phyloP scores from a whole-genome alignment of 2,329 filamentous ascomycete genomes.

The Phyllosticta ampelicida region DNA sequence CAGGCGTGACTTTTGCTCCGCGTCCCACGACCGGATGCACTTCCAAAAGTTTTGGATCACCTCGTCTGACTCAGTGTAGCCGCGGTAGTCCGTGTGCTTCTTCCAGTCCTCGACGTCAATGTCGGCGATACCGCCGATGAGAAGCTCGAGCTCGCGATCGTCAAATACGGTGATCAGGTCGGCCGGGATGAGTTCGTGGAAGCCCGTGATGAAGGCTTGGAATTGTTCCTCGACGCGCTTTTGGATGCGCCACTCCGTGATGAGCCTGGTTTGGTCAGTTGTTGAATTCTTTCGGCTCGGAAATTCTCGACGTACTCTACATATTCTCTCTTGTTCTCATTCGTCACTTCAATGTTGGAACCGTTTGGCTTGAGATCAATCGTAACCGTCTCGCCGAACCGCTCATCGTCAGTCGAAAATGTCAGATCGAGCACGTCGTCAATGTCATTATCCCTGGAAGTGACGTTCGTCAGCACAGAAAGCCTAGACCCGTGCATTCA shows the following conservation, averaged over 20 bases:
- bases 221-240: slow-evolving; percentile 98
- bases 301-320: slow-evolving; percentile 55
- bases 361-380: slow-evolving; percentile 89
- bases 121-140: slow-evolving; percentile 98
- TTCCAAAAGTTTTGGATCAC: slow-evolving; percentile 99
- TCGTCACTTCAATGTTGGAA: slow-evolving; percentile 87
- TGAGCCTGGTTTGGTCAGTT: slow-evolving; percentile 46
- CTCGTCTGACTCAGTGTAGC: slow-evolving; percentile 94
- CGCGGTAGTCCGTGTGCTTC: slow-evolving; percentile 98
- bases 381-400: slow-evolving; percentile 87
- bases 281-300: not conserved
- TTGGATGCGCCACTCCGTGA: slow-evolving; percentile 98
- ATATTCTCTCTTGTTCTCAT: slow-evolving; percentile 98
- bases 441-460: slow-evolving; percentile 74
- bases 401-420: slow-evolving; percentile 93
- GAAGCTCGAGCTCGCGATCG: slow-evolving; percentile 87
- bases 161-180: slow-evolving; percentile 98
- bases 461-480: not conserved
- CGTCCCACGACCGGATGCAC: slow-evolving; percentile 91
- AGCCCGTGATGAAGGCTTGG: slow-evolving; percentile 92
- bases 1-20: slow-evolving; percentile 92
- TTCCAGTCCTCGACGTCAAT: slow-evolving; percentile 99
- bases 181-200: slow-evolving; percentile 92
- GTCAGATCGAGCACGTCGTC: slow-evolving; percentile 89
- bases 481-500: not conserved